Percentiles rank a stretch among this genome's conserved stretches.
Conservation (phyloP, 2,329 filamentous ascomycete species). For the Aulographum hederae region DNA sequence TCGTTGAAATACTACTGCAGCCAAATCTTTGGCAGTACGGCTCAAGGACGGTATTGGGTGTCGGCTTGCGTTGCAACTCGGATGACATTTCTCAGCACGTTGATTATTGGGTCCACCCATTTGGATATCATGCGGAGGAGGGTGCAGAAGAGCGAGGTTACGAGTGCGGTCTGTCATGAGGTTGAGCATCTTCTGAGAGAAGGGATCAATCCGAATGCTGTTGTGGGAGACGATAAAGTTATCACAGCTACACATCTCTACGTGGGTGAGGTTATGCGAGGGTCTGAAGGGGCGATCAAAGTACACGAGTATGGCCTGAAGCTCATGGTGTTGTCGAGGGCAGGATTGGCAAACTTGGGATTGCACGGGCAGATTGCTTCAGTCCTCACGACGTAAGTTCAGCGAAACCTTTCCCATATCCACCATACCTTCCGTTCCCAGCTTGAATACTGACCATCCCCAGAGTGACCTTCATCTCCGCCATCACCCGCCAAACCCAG, state of each 20-base stretch:
- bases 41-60: no score
- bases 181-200: conserved; percentile 14
- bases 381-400: conserved; percentile 6
- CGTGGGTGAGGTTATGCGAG: conserved; percentile 14
- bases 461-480: no score
- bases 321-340: conserved; percentile 15
- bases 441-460: background rate
- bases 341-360: conserved; percentile 14
- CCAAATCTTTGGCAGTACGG: no score
- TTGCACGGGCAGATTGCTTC: conserved; percentile 15
- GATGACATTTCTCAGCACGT: no score
- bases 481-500: no score
- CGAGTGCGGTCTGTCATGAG: conserved; percentile 15
- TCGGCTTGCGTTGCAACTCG: no score
- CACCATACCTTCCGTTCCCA: background rate
- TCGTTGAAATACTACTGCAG: no score
- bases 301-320: conserved; percentile 14
- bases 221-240: conserved; percentile 15
- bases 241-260: conserved; percentile 18
- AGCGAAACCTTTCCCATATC: background rate
- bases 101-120: conserved; percentile 15
- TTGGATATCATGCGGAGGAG: conserved; percentile 15
- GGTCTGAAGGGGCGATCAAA: conserved; percentile 8
- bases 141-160: conserved; percentile 14
- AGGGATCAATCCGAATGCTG: conserved; percentile 9